Evolutionary conservation across 2,329 filamentous ascomycete species (phyloP).

Genomic region (Aspergillus terreus): DNA sequence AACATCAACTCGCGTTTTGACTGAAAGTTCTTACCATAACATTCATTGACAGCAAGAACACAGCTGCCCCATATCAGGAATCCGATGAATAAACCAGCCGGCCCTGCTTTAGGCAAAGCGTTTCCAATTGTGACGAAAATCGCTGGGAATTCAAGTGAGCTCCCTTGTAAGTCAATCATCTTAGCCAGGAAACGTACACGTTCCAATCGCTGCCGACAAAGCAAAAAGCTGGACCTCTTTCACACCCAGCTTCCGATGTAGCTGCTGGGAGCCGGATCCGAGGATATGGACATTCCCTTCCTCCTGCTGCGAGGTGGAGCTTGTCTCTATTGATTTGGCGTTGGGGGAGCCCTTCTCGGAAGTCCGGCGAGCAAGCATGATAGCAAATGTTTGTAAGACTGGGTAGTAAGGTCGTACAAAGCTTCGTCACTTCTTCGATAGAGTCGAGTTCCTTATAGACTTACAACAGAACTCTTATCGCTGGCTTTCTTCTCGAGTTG

Average conservation of each 20-base stretch:
- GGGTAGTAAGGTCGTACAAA: neutral
- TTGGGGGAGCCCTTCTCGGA: neutral
- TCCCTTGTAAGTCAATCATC: neutral
- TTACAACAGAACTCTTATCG: neutral
- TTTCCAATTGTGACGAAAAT: slow-evolving; percentile 27
- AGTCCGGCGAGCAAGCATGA: neutral
- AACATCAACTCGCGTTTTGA: neutral
- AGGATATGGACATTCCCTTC: neutral
- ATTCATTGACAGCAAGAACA: slow-evolving; percentile 27
- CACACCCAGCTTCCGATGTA: slow-evolving; percentile 27
- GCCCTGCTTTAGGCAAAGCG: slow-evolving; percentile 29
- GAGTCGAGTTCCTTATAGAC: neutral
- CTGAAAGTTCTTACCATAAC: slow-evolving; percentile 11
- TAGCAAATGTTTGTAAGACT: neutral
- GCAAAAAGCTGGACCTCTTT: slow-evolving; percentile 31
- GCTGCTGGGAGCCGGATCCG: slow-evolving; percentile 2
- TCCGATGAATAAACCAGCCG: slow-evolving; percentile 31
- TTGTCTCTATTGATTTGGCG: neutral
- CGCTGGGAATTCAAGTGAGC: neutral
- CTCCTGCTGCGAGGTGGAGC: neutral
- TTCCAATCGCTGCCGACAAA: slow-evolving; percentile 29
- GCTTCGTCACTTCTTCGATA: neutral
- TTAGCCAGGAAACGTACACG: slow-evolving; percentile 15
- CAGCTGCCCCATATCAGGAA: slow-evolving; percentile 15
- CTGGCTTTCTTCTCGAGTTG: neutral